Conservation (phyloP, 2,329 filamentous ascomycete species). For the Escovopsis sp. region DNA sequence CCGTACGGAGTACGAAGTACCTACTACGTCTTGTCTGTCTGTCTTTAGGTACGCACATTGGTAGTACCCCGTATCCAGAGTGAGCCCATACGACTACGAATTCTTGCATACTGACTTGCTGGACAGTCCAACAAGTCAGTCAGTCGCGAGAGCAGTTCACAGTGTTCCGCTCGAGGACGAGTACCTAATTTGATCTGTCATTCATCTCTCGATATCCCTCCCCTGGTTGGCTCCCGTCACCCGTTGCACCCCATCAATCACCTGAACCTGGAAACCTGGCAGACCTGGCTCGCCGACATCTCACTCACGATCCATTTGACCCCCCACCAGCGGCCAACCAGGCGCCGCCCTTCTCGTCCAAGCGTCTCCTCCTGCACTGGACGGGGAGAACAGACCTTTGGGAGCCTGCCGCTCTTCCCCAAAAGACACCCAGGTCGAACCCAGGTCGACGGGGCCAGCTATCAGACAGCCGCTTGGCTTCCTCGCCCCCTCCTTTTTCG, state of each 20-base stretch:
- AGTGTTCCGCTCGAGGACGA: too few relatives aligned
- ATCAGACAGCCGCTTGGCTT: not conserved
- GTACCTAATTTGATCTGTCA: not conserved
- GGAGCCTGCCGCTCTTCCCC: not conserved
- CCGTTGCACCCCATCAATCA: not conserved
- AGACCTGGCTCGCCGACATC: not conserved
- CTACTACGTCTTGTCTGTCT: too few relatives aligned
- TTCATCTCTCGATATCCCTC: not conserved
- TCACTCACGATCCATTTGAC: not conserved
- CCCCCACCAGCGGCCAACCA: not conserved
- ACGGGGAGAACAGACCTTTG: not conserved
- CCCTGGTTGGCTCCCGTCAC: not conserved
- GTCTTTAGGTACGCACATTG: too few relatives aligned
- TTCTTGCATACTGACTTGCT: too few relatives aligned
- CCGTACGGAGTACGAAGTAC: too few relatives aligned
- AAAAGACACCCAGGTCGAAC: not conserved
- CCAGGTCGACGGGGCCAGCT: not conserved
- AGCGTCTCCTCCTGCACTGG: not conserved
- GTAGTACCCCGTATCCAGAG: too few relatives aligned
- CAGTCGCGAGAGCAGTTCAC: too few relatives aligned
- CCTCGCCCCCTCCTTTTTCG: constrained; percentile 1
- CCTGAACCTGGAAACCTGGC: not conserved
- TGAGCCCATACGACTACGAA: too few relatives aligned
- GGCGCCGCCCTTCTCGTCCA: not conserved
- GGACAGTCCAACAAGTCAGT: too few relatives aligned